Percentiles rank a stretch among this genome's conserved stretches.
phyloP scores from a whole-genome alignment of 2,329 filamentous ascomycete genomes.

The Emericellopsis atlantica region DNA sequence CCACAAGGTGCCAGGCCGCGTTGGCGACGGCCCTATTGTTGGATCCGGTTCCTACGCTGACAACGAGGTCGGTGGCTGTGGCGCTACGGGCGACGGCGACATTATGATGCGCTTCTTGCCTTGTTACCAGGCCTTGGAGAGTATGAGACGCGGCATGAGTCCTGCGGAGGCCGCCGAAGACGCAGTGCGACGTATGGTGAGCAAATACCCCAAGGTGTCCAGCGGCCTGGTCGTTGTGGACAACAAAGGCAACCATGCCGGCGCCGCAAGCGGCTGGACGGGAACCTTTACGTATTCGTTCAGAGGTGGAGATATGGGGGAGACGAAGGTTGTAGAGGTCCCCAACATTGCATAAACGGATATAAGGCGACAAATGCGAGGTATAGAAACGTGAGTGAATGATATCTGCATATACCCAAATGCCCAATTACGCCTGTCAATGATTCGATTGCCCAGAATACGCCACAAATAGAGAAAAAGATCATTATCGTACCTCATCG shows the following conservation, averaged over 20 bases:
- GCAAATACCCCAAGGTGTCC: conserved; percentile 29
- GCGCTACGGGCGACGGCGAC: conserved; percentile 43
- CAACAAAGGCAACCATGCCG: conserved; percentile 33
- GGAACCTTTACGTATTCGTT: conserved; percentile 35
- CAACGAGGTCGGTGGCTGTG: conserved; percentile 38
- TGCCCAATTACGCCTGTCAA: background rate
- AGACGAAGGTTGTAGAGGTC: conserved; percentile 23
- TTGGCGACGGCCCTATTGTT: conserved; percentile 41
- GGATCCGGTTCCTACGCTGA: conserved; percentile 44
- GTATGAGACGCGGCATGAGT: conserved; percentile 31
- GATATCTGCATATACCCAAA: background rate
- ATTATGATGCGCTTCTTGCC: conserved; percentile 45
- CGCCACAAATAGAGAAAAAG: background rate
- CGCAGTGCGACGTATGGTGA: conserved; percentile 33
- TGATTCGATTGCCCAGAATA: background rate
- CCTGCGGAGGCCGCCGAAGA: conserved; percentile 36
- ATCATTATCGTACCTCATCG: background rate
- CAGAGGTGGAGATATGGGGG: conserved; percentile 31
- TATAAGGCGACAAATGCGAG: too few species aligned
- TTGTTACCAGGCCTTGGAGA: conserved; percentile 45
- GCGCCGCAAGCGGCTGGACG: conserved; percentile 38
- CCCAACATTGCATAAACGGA: too few species aligned
- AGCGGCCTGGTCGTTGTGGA: conserved; percentile 39
- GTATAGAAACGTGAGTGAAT: background rate
- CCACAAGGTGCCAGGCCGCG: conserved; percentile 40